Conservation (phyloP, 352 stramenopile species). For the Phytopythium delawarense region DNA sequence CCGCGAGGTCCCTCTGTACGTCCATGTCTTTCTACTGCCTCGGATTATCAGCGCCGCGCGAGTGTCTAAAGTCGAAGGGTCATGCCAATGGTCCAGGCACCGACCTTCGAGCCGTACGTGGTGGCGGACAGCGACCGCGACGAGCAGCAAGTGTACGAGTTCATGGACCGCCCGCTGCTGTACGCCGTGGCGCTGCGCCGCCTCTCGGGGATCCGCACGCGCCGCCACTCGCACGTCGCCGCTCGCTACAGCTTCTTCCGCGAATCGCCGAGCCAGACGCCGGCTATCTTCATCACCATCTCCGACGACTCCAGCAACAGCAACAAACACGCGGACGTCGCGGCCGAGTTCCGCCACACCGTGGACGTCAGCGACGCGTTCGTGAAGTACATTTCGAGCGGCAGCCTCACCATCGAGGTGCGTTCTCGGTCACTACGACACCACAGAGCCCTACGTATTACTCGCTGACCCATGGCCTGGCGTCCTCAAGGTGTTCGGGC, state of each 20-base stretch:
- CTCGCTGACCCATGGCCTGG: no score
- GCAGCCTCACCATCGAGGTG: constrained; percentile 47
- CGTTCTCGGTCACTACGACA: not conserved
- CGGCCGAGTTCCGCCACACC: constrained; percentile 25
- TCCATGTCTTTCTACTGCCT: no score
- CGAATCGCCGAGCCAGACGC: constrained; percentile 25
- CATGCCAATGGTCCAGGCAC: not conserved
- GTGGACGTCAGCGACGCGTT: constrained; percentile 50
- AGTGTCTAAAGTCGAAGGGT: no score
- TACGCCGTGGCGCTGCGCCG: constrained; percentile 30
- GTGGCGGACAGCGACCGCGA: constrained; percentile 23
- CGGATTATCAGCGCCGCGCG: no score
- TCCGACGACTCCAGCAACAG: not conserved
- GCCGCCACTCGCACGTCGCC: constrained; percentile 33
- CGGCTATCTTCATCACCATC: constrained; percentile 10
- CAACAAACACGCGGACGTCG: constrained; percentile 9
- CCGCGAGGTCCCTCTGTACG: not conserved
- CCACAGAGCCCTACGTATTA: no score
- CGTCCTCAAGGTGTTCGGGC: not conserved
- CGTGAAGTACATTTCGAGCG: constrained; percentile 43
- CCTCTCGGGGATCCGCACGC: constrained; percentile 20
- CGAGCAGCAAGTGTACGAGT: constrained; percentile 51
- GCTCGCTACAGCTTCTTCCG: constrained; percentile 47
- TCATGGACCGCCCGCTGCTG: constrained; percentile 45
- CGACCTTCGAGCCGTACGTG: constrained; percentile 33